These are phyloP conservation scores for Forsythia viridissima DNA, from an alignment of 257 asterid genomes.

Conservation along the genomic window DNA sequence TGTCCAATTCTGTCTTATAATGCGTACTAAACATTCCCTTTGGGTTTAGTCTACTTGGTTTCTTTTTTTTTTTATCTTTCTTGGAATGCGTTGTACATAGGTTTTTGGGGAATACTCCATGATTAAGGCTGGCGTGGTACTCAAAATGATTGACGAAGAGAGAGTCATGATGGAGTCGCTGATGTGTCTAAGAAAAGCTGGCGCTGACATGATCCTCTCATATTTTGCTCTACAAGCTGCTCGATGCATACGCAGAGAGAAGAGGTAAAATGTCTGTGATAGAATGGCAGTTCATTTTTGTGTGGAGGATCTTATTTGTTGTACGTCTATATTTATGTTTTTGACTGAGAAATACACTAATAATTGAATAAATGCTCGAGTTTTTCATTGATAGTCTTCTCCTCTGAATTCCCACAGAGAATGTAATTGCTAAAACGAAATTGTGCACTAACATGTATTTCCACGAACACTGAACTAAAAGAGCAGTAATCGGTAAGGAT, in stretches of 20 bases:
- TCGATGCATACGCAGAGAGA: constrained; percentile 69
- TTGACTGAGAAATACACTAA: neutral
- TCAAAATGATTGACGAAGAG: constrained; percentile 93
- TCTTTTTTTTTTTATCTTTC: neutral
- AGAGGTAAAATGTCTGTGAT: constrained; percentile 43
- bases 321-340: neutral
- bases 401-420: neutral
- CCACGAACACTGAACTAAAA: too few species aligned
- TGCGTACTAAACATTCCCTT: neutral
- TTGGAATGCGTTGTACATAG: constrained; percentile 33
- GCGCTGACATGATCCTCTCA: constrained; percentile 88
- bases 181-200: constrained; percentile 90
- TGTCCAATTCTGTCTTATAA: neutral
- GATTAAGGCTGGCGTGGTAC: constrained; percentile 92
- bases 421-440: neutral
- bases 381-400: neutral
- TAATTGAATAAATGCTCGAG: neutral
- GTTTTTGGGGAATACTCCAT: constrained; percentile 97
- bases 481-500: too few species aligned
- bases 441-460: too few species aligned
- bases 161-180: constrained; percentile 90
- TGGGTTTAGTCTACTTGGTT: neutral
- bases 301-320: constrained; percentile 10
- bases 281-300: neutral
- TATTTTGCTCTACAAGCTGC: constrained; percentile 92